Conservation (phyloP, 139 green algal species). For the Asterochloris erici region DNA sequence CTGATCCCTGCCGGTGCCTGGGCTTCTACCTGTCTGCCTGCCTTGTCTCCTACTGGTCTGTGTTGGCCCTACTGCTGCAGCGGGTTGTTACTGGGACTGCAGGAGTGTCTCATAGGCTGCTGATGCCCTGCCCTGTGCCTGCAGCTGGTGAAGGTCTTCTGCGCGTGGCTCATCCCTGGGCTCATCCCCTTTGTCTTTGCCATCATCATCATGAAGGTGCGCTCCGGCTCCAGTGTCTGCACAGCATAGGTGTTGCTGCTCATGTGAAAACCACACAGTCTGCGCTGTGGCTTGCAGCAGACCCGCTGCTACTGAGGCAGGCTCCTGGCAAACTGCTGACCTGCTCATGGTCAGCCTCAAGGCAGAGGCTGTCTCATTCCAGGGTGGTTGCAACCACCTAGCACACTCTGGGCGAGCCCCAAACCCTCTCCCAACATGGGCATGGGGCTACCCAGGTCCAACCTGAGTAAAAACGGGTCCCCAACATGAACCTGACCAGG, state of each 20-base stretch:
- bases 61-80: neutral
- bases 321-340: neutral
- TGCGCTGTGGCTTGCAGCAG: neutral
- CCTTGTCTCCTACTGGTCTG: too few species aligned
- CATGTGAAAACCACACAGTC: neutral
- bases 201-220: conserved; percentile 25
- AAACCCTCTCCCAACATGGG: too few species aligned
- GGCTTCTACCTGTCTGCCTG: neutral
- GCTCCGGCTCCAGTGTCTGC: neutral
- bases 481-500: too few species aligned
- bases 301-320: neutral
- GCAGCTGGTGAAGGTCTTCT: conserved; percentile 11
- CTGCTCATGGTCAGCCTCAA: neutral
- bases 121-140: neutral
- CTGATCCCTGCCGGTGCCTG: neutral
- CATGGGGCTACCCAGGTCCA: too few species aligned
- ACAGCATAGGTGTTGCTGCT: neutral
- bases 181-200: conserved; percentile 21
- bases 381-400: too few species aligned
- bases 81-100: neutral
- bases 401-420: too few species aligned
- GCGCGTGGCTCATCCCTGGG: conserved; percentile 20
- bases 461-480: too few species aligned
- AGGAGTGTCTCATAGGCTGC: neutral
- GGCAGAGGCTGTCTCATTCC: neutral